phyloP scores from a whole-genome alignment of 2,329 filamentous ascomycete species.

The Fusarium sp. region DNA sequence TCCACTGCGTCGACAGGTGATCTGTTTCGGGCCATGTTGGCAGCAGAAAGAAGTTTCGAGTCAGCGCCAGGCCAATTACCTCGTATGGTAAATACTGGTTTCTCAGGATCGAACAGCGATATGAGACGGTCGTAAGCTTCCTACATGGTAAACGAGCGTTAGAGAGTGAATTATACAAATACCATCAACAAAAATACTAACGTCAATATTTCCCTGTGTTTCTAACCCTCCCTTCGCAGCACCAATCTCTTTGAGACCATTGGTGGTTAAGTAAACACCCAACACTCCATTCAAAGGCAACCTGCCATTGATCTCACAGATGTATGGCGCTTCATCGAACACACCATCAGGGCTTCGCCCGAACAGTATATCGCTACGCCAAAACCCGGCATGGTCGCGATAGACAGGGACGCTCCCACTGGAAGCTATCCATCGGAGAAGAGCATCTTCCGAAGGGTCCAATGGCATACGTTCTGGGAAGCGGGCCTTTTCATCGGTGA shows the following conservation, averaged over 20 bases:
- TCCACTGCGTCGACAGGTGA: conserved; percentile 2
- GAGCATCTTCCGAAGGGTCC: conserved; percentile 20
- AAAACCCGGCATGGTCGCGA: conserved; percentile 14
- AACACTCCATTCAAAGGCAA: conserved; percentile 20
- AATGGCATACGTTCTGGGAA: conserved; percentile 25
- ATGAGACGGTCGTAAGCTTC: conserved; percentile 7
- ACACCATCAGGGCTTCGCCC: conserved; percentile 4
- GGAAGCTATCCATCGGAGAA: conserved; percentile 11
- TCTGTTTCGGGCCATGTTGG: background rate
- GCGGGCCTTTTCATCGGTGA: conserved; percentile 11
- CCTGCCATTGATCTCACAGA: conserved; percentile 31
- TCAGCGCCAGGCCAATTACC: conserved; percentile 25
- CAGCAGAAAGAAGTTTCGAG: conserved; percentile 1
- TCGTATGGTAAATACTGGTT: conserved; percentile 14
- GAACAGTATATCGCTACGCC: conserved; percentile 31
- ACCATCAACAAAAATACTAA: background rate
- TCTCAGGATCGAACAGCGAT: conserved; percentile 5
- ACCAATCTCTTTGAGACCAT: conserved; percentile 8
- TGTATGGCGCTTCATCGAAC: conserved; percentile 3
- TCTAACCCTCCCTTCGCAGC: conserved; percentile 7
- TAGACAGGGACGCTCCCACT: conserved; percentile 7
- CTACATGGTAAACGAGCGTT: background rate
- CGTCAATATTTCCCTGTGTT: conserved; percentile 10
- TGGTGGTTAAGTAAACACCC: background rate
- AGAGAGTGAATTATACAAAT: background rate